Percentiles rank a stretch among this genome's conserved stretches.
Conservation (phyloP, 106 monocot genomes). For the Hemerocallis citrina region DNA sequence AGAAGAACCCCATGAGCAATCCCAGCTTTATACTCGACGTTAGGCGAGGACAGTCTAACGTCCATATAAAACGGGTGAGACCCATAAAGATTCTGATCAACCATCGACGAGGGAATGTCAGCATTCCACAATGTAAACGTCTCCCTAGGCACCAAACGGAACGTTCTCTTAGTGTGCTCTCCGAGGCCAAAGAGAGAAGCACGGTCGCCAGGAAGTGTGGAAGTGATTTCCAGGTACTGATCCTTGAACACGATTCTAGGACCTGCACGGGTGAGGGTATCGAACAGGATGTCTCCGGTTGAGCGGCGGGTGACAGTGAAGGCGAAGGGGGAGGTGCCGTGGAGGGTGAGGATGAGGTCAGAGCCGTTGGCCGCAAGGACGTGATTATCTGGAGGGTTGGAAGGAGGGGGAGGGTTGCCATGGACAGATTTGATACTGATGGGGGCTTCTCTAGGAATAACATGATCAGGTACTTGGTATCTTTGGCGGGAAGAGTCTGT, state of each 20-base stretch:
- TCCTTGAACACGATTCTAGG: slow-evolving; percentile 35
- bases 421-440: background rate
- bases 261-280: slow-evolving; percentile 14
- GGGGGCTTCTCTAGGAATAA: slow-evolving; percentile 19
- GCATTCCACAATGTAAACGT: slow-evolving; percentile 63
- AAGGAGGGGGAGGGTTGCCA: background rate
- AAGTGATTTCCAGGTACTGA: slow-evolving; percentile 38
- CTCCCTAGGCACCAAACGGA: slow-evolving; percentile 23
- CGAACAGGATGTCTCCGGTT: slow-evolving; percentile 45
- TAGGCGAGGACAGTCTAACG: slow-evolving; percentile 21
- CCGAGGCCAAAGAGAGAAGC: slow-evolving; percentile 40
- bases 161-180: slow-evolving; percentile 55
- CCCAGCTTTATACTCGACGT: slow-evolving; percentile 3
- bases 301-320: slow-evolving; percentile 48
- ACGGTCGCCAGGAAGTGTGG: slow-evolving; percentile 13
- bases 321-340: slow-evolving; percentile 14
- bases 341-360: slow-evolving; percentile 42
- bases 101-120: slow-evolving; percentile 20
- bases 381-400: no score
- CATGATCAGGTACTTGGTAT: slow-evolving; percentile 44
- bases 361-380: slow-evolving; percentile 18
- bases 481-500: slow-evolving; percentile 30
- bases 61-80: slow-evolving; percentile 79
- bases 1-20: slow-evolving; percentile 38
- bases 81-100: slow-evolving; percentile 53